These are phyloP conservation scores for Fusarium sp. DNA, from an alignment of 2,329 filamentous ascomycete species.

Conservation along the genomic window DNA sequence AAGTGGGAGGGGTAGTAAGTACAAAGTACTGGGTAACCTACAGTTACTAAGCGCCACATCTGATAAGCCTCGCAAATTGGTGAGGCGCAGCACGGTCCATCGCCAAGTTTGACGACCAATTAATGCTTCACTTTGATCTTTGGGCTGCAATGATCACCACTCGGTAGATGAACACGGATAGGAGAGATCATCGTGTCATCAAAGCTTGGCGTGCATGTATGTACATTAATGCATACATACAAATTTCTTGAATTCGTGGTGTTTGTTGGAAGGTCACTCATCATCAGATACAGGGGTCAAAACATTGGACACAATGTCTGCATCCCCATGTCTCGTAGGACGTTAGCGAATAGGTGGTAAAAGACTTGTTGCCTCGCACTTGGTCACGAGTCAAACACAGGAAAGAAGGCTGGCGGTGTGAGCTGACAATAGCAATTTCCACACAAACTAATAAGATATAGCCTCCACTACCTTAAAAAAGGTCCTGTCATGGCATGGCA, in stretches of 20 bases:
- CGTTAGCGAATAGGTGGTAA: background rate
- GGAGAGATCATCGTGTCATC: background rate
- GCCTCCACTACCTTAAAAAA: conserved; percentile 13
- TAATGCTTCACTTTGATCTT: background rate
- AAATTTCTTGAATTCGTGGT: background rate
- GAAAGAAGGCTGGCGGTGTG: conserved; percentile 13
- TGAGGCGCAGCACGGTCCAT: conserved; percentile 36
- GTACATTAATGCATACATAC: background rate
- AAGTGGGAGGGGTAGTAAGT: conserved; percentile 30
- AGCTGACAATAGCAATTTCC: conserved; percentile 1
- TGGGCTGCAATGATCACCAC: conserved; percentile 1
- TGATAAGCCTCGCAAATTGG: conserved; percentile 21
- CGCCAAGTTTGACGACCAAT: background rate
- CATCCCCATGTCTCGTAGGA: background rate
- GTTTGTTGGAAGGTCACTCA: background rate
- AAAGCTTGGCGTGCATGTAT: background rate
- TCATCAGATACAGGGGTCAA: background rate
- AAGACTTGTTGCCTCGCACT: background rate
- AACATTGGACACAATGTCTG: background rate
- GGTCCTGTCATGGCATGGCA: background rate
- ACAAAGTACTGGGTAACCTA: background rate
- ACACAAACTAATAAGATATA: conserved; percentile 3
- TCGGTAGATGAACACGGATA: conserved; percentile 3
- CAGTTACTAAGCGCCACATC: conserved; percentile 36
- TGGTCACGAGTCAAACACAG: background rate